Evolutionary conservation across 257 asterid species (phyloP).

Genomic region (Coffea canephora): DNA sequence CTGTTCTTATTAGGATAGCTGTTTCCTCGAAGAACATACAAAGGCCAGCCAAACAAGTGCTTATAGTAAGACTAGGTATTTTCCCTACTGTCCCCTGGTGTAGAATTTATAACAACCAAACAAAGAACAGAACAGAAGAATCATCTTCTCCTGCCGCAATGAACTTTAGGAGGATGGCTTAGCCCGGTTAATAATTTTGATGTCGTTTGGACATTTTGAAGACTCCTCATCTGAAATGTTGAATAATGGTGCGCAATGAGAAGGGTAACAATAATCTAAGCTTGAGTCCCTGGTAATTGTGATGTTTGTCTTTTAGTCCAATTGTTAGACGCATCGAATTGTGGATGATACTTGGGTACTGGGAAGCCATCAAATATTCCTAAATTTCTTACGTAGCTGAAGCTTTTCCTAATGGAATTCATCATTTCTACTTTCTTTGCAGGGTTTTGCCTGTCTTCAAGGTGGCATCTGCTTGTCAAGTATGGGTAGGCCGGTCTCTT

Average conservation of each 20-base stretch:
- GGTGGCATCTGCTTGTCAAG: constrained; percentile 50
- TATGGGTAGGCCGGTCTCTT: constrained; percentile 49
- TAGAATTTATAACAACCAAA: neutral
- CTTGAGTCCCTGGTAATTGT: too few species aligned
- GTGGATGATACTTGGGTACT: neutral
- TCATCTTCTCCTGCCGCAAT: too few species aligned
- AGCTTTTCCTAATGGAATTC: neutral
- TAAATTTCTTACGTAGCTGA: neutral
- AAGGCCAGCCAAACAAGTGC: neutral
- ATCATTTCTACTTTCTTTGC: neutral
- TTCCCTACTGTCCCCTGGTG: neutral
- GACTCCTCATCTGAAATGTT: too few species aligned
- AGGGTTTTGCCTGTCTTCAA: constrained; percentile 51
- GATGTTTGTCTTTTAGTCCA: too few species aligned
- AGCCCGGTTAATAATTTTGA: too few species aligned
- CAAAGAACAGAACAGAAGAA: too few species aligned
- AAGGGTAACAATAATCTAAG: too few species aligned
- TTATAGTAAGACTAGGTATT: neutral
- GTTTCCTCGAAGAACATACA: neutral
- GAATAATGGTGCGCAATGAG: too few species aligned
- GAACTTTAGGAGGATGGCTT: too few species aligned
- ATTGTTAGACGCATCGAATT: neutral
- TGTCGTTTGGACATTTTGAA: too few species aligned
- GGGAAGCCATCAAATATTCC: neutral
- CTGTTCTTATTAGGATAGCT: neutral